Evolutionary conservation across 148 eudicot genomes (phyloP).

Genomic region (Nepenthes mirabilis): DNA sequence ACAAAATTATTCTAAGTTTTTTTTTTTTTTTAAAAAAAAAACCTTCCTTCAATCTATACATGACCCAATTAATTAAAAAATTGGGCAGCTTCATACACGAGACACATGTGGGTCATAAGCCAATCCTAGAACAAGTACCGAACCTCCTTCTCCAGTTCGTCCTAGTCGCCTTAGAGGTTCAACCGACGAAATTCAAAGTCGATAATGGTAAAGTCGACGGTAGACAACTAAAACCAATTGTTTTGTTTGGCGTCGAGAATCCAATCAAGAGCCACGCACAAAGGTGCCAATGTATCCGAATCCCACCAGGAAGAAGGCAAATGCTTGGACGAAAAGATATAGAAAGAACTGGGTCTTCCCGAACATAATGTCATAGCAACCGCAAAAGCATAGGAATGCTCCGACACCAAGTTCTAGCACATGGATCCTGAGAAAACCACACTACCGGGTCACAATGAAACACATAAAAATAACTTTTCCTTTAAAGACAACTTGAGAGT

Average conservation of each 20-base stretch:
- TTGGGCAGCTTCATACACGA: no score
- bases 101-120: no score
- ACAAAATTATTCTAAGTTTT: no score
- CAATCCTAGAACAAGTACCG: no score
- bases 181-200: no score
- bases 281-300: slow-evolving; percentile 29
- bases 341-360: slow-evolving; percentile 23
- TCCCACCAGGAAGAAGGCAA: slow-evolving; percentile 23
- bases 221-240: no score
- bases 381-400: slow-evolving; percentile 26
- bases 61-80: no score
- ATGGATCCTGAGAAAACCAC: slow-evolving; percentile 15
- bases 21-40: no score
- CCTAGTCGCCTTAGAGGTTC: no score
- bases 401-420: slow-evolving; percentile 24
- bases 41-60: no score
- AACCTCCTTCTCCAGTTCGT: no score
- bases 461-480: no score
- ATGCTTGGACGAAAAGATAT: slow-evolving; percentile 23
- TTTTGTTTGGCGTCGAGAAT: background rate
- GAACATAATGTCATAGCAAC: slow-evolving; percentile 18
- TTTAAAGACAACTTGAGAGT: background rate
- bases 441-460: background rate
- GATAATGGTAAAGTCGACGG: background rate
- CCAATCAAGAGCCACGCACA: slow-evolving; percentile 2